Evolutionary conservation across 768 basidiomycete species (phyloP).

Genomic region (Calocybe cyanea): DNA sequence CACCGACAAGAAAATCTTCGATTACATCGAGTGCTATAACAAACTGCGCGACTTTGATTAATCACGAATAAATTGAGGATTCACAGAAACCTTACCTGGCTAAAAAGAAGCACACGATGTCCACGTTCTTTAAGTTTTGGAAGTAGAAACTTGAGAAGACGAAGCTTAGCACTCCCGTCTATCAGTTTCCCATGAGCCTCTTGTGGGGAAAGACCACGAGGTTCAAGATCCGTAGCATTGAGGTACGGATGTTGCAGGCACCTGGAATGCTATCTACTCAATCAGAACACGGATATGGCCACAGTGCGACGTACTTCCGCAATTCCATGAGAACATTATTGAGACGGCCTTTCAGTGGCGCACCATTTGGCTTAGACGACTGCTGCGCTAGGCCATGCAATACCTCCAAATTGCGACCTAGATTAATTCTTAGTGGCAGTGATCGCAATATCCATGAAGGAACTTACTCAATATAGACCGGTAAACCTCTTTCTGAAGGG

Average conservation of each 20-base stretch:
- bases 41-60: conserved; percentile 50
- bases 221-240: conserved; percentile 76
- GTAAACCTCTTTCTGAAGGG: conserved; percentile 85
- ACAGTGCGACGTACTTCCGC: conserved; percentile 57
- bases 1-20: conserved; percentile 84
- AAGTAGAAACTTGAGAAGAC: conserved; percentile 69
- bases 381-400: conserved; percentile 56
- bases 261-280: conserved; percentile 31
- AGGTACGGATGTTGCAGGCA: conserved; percentile 93
- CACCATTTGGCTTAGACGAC: conserved; percentile 26
- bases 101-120: conserved; percentile 88
- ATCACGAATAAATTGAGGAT: background rate
- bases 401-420: conserved; percentile 70
- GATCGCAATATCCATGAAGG: conserved; percentile 14
- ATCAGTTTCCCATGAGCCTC: conserved; percentile 80
- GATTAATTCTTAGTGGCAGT: conserved; percentile 4
- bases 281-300: background rate
- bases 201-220: conserved; percentile 45
- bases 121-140: conserved; percentile 82
- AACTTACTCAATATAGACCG: conserved; percentile 73
- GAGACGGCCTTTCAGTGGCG: conserved; percentile 50
- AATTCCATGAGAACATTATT: conserved; percentile 88
- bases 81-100: conserved; percentile 57
- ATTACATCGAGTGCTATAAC: conserved; percentile 81
- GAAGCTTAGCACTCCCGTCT: conserved; percentile 82